Conservation (phyloP, 2,329 filamentous ascomycete genomes). For the Fusarium gaditjirri region DNA sequence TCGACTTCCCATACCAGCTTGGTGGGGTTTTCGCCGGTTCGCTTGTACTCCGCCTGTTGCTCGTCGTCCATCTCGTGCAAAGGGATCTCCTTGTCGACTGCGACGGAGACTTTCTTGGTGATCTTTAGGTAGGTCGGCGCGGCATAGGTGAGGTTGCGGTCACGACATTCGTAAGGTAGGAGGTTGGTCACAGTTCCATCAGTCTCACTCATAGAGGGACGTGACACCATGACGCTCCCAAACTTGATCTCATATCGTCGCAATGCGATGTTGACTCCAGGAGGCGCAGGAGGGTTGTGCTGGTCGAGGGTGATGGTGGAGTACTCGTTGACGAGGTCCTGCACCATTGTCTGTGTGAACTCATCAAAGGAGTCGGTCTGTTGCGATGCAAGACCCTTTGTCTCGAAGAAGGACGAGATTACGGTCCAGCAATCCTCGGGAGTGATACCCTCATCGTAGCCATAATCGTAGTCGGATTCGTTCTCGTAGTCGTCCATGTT, state of each 20-base stretch:
- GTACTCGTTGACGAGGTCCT: slow-evolving; percentile 93
- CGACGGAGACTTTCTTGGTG: slow-evolving; percentile 83
- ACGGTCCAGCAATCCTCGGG: slow-evolving; percentile 99
- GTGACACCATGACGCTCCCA: slow-evolving; percentile 86
- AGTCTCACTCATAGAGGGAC: slow-evolving; percentile 91
- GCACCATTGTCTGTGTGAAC: slow-evolving; percentile 93
- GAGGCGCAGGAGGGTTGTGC: slow-evolving; percentile 79
- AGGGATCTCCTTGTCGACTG: slow-evolving; percentile 77
- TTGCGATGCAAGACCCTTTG: slow-evolving; percentile 94
- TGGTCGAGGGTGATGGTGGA: slow-evolving; percentile 93
- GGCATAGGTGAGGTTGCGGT: slow-evolving; percentile 95
- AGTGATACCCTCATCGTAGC: slow-evolving; percentile 79
- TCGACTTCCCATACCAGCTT: slow-evolving; percentile 71
- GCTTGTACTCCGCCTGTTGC: slow-evolving; percentile 64
- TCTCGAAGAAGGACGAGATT: slow-evolving; percentile 96
- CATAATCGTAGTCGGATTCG: slow-evolving; percentile 74
- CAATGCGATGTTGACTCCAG: slow-evolving; percentile 83
- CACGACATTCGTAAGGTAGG: slow-evolving; percentile 91
- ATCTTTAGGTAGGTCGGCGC: slow-evolving; percentile 92
- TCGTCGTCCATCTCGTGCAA: slow-evolving; percentile 75
- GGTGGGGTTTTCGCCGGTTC: slow-evolving; percentile 67
- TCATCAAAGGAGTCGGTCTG: slow-evolving; percentile 99
- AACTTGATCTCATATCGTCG: slow-evolving; percentile 97
- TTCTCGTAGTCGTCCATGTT: slow-evolving; percentile 68
- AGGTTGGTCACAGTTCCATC: slow-evolving; percentile 89